Base-by-base conservation (phyloP, 2,329 filamentous ascomycete species). In the Xylariales sp. region DNA sequence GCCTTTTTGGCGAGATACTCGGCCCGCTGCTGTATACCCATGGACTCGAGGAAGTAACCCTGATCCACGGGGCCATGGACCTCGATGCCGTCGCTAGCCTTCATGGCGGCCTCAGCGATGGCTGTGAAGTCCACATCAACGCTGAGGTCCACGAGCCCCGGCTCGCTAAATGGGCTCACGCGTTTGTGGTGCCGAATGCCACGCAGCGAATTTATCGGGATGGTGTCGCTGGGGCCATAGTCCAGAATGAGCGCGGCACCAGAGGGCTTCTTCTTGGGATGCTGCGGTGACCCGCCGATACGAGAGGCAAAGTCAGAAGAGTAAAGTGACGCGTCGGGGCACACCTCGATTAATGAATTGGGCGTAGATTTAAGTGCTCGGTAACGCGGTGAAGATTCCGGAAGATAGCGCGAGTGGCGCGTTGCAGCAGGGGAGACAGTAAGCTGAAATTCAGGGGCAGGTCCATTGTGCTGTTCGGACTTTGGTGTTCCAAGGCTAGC, bases 171-270 rank as follows among this genome's bases (percentile, higher is more conserved):
- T 4, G 93, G 88, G 16, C 81, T 89, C 31, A 95, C 85, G 17
- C 75, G 72, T 17, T 72, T 68, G 65, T 98, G 93, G 12, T 74
- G 69, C 24, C 81, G 78, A 60, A 98, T 97, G 16, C 93, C 93
- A 21, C 93, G 85, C 16, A 98, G 74, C 0, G 89, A 94, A 70
- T 95, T 95, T 43, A 85, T 70, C 3, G 93, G 93, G 33, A 98
- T 81, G 0, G 70, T 85, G 51, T 81, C 72, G 4, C 79, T 63
- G 5, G 91, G 85, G 14, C 93, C 93, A 63, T 98, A 98, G 66
- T 98, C 93, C 31, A 98, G 79, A 50, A 98, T 88, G n/a, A 98
- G 72, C 1, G 91, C 93, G 7, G 90, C 93, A 34, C 93, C 93
- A 1, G 81, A 83, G 1, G 90, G 81, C 1, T 56, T 58, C 0